Percentiles rank a stretch among this genome's conserved stretches.
These are phyloP conservation scores for Syncephalastrum racemosum DNA, from an alignment of 371 early-diverging fungal genomes.

Conservation along the genomic window DNA sequence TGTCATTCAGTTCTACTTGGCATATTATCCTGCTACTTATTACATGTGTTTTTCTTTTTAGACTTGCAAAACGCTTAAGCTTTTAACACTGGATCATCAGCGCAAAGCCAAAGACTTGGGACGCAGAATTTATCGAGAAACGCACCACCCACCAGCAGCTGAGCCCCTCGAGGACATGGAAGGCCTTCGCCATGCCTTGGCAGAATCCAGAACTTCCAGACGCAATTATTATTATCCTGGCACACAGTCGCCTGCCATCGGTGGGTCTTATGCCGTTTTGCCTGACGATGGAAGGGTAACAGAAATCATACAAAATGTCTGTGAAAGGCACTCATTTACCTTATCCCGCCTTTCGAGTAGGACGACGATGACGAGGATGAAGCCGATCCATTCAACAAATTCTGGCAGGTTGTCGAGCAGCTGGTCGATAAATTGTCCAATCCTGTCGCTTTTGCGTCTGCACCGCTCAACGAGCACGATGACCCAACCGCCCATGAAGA, in stretches of 20 bases:
- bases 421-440: slow-evolving; percentile 72
- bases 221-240: slow-evolving; percentile 2
- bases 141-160: slow-evolving; percentile 5
- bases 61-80: slow-evolving; percentile 32
- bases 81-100: slow-evolving; percentile 33
- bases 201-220: slow-evolving; percentile 1
- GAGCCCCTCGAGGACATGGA: slow-evolving; percentile 11
- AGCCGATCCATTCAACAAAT: slow-evolving; percentile 79
- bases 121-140: slow-evolving; percentile 15
- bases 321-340: not conserved
- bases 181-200: slow-evolving; percentile 16
- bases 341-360: not conserved
- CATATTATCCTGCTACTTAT: not conserved
- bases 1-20: slow-evolving; percentile 1
- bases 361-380: slow-evolving; percentile 34
- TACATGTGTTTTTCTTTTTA: slow-evolving; percentile 6
- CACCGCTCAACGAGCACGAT: slow-evolving; percentile 62
- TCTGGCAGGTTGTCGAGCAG: slow-evolving; percentile 78
- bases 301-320: not conserved
- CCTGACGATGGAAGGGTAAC: slow-evolving; percentile 12
- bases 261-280: slow-evolving; percentile 34
- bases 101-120: slow-evolving; percentile 35
- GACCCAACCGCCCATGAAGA: slow-evolving; percentile 23
- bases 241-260: slow-evolving; percentile 18
- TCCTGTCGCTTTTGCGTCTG: slow-evolving; percentile 76